Evolutionary conservation across 2,329 filamentous ascomycete genomes (phyloP), one percentile per base, ranked within the genome.

Genomic region (Talaromyces pinophilus): DNA sequence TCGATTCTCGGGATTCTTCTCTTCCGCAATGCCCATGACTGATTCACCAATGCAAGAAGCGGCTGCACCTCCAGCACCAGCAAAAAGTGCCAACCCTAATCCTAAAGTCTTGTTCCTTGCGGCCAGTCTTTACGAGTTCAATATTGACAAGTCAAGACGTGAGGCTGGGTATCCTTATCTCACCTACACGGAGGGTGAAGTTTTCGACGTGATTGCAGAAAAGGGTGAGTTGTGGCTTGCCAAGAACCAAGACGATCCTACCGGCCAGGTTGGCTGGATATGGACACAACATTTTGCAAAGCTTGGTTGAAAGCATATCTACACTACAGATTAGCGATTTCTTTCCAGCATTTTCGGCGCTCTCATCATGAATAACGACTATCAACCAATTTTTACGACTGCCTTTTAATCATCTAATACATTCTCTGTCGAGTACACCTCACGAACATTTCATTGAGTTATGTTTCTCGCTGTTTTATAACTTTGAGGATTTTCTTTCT

Each of bases 151-250:
- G 28, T 91, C 93, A 30, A 92, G 96, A 72, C 89, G 92, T 66
- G 95, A 98, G 80, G 94, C 91, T 67, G 95, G 95, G 28, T 98
- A 97, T 79, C 93, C 94, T 22, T 99, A 99, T 77, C 83, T 99
- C 68, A 95, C 93, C 54, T 99, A 99, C 79, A 92, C 94, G 71
- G 92, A 93, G 63, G 95, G 95, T 70, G 95, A 99, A 86, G 92
- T 94, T 69, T 94, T 94, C 74, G 91, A 94, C 80, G 90, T 99
- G 63, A 92, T 99, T 75, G 95, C 90, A 35, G 93, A 97, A 79
- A 97, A 97, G 77, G 95, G 95, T 69, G 95, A 99, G 82, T 85
- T 98, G 59, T 99, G 95, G 95, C 87, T 99, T 66, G 95, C 95
- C 63, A 92, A 92, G 78, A 99, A 99, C 76, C 95, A 99, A 80